Percentiles rank a stretch among this genome's conserved stretches.
Conservation (phyloP, 176 grass and related monocot species). For the Tillandsia fasciculata region DNA sequence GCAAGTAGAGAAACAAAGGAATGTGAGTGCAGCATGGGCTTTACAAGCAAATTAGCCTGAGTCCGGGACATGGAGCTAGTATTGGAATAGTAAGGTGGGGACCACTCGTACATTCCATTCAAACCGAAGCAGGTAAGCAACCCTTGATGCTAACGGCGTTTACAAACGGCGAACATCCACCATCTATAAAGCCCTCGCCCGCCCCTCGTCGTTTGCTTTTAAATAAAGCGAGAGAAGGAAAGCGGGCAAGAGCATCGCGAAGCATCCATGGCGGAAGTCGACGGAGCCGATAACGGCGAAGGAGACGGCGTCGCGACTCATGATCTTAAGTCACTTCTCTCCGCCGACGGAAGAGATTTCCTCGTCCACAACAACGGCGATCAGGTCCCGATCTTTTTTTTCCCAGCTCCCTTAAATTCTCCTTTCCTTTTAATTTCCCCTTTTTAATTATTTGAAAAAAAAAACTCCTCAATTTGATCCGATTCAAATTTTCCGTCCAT, state of each 20-base stretch:
- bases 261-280: neutral
- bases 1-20: too few species aligned
- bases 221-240: neutral
- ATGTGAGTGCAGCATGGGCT: too few species aligned
- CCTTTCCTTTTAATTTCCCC: neutral
- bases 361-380: conserved; percentile 19
- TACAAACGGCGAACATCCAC: neutral
- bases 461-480: neutral
- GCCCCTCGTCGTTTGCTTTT: neutral
- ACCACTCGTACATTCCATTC: too few species aligned
- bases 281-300: neutral
- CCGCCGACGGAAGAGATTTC: conserved; percentile 6
- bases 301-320: neutral
- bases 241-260: neutral
- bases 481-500: too few species aligned
- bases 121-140: neutral
- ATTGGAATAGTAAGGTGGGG: too few species aligned
- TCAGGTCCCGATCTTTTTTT: neutral
- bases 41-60: too few species aligned
- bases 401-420: neutral
- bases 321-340: conserved; percentile 5
- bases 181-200: neutral
- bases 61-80: too few species aligned
- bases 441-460: neutral
- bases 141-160: neutral